Percentiles rank a stretch among this genome's conserved stretches.
Evolutionary conservation across 192 early-diverging fungal genomes (phyloP).

Genomic region (Allomyces macrogynus): DNA sequence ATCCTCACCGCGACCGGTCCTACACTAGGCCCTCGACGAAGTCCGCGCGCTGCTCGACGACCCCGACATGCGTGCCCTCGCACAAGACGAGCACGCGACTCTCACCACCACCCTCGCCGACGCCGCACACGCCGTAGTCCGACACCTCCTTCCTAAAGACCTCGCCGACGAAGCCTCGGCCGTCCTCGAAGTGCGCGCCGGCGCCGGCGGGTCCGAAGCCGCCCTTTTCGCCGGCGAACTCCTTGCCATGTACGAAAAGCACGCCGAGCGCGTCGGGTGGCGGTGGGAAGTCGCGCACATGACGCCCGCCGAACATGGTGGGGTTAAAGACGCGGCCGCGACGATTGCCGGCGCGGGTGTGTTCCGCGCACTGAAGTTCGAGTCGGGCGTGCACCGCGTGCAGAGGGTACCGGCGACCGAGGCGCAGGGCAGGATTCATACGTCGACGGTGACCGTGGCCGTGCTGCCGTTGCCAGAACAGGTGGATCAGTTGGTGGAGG

Average conservation of each 20-base stretch:
- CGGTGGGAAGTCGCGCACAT: conserved; percentile 34
- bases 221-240: conserved; percentile 49
- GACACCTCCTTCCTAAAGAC: conserved; percentile 42
- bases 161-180: conserved; percentile 42
- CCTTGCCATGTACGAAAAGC: conserved; percentile 53
- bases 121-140: conserved; percentile 34
- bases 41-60: conserved; percentile 7
- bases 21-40: not conserved
- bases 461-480: conserved; percentile 54
- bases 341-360: conserved; percentile 45
- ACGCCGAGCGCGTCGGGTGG: conserved; percentile 36
- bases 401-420: conserved; percentile 64
- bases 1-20: no score
- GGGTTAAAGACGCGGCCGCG: conserved; percentile 35
- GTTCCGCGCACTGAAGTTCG: conserved; percentile 55
- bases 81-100: conserved; percentile 32
- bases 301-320: conserved; percentile 8
- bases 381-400: conserved; percentile 66
- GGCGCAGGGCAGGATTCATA: conserved; percentile 52
- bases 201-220: conserved; percentile 62
- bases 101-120: conserved; percentile 15
- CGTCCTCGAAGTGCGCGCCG: conserved; percentile 54
- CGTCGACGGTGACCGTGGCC: conserved; percentile 55
- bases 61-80: conserved; percentile 31
- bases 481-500: conserved; percentile 29